Evolutionary conservation across 805 yeast species (phyloP).

Genomic region (Tetrapisispora arboricola): DNA sequence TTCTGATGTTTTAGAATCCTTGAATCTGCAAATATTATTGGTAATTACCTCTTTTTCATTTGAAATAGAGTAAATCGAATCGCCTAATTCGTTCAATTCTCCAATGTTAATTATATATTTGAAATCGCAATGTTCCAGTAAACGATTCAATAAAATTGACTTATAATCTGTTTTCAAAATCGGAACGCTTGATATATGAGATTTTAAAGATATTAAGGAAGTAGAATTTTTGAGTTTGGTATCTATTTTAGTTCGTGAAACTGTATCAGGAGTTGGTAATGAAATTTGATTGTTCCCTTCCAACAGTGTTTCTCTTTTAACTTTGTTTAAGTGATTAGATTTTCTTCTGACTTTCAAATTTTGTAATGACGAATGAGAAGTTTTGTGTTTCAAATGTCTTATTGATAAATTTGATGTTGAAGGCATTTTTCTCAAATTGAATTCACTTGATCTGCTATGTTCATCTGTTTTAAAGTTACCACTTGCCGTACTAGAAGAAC

Average conservation of each 20-base stretch:
- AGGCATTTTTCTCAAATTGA: slow-evolving; percentile 6
- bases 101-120: slow-evolving; percentile 10
- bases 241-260: slow-evolving; percentile 44
- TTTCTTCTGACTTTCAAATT: slow-evolving; percentile 23
- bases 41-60: slow-evolving; percentile 8
- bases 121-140: slow-evolving; percentile 19
- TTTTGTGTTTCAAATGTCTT: slow-evolving; percentile 22
- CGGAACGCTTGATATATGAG: slow-evolving; percentile 13
- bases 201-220: slow-evolving; percentile 23
- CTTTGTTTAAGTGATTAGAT: slow-evolving; percentile 13
- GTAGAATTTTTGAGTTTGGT: slow-evolving; percentile 39
- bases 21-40: slow-evolving; percentile 13
- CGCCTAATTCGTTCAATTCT: slow-evolving; percentile 4
- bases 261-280: slow-evolving; percentile 47
- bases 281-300: slow-evolving; percentile 34
- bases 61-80: slow-evolving; percentile 8
- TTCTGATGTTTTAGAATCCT: slow-evolving; percentile 6
- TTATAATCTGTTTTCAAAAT: slow-evolving; percentile 19
- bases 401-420: slow-evolving; percentile 19
- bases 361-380: slow-evolving; percentile 26
- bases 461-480: neutral
- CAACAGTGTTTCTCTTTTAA: slow-evolving; percentile 4
- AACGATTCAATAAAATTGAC: slow-evolving; percentile 16
- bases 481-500: slow-evolving; percentile 3
- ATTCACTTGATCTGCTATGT: neutral